Percentiles rank a stretch among this genome's conserved stretches.
Evolutionary conservation across 1,284 basidiomycete genomes (phyloP).

Genomic region (Bjerkandera adusta): DNA sequence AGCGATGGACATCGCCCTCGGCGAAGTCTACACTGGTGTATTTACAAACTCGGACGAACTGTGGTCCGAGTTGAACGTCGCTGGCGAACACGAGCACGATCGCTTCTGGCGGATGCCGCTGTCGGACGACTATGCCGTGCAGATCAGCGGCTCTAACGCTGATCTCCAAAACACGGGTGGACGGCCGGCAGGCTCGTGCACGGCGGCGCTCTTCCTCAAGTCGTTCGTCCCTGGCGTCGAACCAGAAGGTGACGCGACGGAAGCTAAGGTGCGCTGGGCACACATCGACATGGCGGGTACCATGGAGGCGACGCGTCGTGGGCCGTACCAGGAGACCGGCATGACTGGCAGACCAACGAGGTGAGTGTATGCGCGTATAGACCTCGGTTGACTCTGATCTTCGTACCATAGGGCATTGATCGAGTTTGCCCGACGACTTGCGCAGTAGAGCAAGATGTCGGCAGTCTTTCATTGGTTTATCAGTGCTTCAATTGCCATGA

Average conservation of each 20-base stretch:
- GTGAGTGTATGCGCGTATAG: constrained; percentile 28
- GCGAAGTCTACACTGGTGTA: constrained; percentile 76
- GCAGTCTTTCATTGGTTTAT: neutral
- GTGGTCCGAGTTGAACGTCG: constrained; percentile 70
- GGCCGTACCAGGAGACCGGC: constrained; percentile 69
- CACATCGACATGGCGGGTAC: constrained; percentile 85
- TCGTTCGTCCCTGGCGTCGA: constrained; percentile 77
- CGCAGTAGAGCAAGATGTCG: neutral
- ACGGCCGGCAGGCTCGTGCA: constrained; percentile 70
- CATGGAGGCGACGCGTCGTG: constrained; percentile 66
- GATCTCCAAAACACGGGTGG: constrained; percentile 85
- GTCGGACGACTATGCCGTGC: constrained; percentile 75
- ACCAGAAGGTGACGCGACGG: constrained; percentile 40
- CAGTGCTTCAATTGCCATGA: no score
- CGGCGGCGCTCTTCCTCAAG: constrained; percentile 88
- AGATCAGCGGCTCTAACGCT: constrained; percentile 78
- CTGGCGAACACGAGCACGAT: constrained; percentile 76
- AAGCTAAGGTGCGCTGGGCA: constrained; percentile 63
- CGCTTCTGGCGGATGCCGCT: constrained; percentile 86
- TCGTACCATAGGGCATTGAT: constrained; percentile 24
- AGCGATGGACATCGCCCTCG: constrained; percentile 67
- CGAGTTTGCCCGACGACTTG: constrained; percentile 22
- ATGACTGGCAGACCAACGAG: constrained; percentile 82
- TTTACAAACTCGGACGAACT: constrained; percentile 78
- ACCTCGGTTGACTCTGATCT: neutral